A percentile compares a stretch with the other conserved stretches of the same genome.
These are phyloP conservation scores for Sclerotinia trifoliorum DNA, from an alignment of 2,329 filamentous ascomycete species.

Conservation along the genomic window DNA sequence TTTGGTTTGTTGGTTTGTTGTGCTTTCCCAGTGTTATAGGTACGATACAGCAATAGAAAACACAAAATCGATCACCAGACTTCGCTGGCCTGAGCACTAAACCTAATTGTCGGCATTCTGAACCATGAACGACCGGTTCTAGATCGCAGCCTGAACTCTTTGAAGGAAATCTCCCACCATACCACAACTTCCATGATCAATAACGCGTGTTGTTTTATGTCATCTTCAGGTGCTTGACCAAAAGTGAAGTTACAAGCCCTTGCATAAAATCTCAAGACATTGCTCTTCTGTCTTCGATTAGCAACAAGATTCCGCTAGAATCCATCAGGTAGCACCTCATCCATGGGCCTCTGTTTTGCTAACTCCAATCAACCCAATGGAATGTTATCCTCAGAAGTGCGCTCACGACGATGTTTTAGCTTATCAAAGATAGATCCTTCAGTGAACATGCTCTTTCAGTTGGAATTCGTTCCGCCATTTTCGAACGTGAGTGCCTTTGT, in stretches of 20 bases:
- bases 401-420: background rate
- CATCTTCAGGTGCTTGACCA: background rate
- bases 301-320: constrained; percentile 28
- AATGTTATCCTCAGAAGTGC: background rate
- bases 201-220: constrained; percentile 6
- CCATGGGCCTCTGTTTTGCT: background rate
- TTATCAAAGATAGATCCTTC: background rate
- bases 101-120: constrained; percentile 6
- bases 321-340: background rate
- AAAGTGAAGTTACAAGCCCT: constrained; percentile 23
- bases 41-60: constrained; percentile 26
- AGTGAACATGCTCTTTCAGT: background rate
- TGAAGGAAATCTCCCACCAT: constrained; percentile 24
- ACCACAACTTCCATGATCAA: constrained; percentile 12
- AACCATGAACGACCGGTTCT: background rate
- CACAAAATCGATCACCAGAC: constrained; percentile 23
- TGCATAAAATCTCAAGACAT: constrained; percentile 23
- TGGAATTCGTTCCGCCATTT: background rate
- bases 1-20: background rate
- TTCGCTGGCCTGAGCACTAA: constrained; percentile 18
- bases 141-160: constrained; percentile 22
- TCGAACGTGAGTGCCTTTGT: background rate
- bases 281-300: constrained; percentile 21
- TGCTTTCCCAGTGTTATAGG: constrained; percentile 21
- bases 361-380: background rate